Evolutionary conservation across 1,284 basidiomycete species (phyloP).

Genomic region (Afroboletus lepidellus): DNA sequence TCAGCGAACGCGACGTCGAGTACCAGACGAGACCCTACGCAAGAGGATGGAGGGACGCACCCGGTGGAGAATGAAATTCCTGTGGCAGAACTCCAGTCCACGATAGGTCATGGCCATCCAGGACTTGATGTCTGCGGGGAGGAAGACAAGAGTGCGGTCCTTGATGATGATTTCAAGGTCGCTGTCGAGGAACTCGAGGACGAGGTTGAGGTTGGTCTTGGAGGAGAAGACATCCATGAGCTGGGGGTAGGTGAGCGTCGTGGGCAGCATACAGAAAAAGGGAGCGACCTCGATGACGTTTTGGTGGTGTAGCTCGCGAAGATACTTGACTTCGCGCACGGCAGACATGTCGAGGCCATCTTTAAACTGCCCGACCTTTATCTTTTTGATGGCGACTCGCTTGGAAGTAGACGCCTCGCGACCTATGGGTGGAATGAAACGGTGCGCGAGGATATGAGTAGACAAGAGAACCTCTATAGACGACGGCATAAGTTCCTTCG

Average conservation of each 20-base stretch:
- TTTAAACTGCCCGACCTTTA: slow-evolving; percentile 95
- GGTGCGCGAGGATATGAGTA: background rate
- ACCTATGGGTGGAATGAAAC: slow-evolving; percentile 40
- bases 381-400: slow-evolving; percentile 97
- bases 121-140: slow-evolving; percentile 95
- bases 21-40: slow-evolving; percentile 8
- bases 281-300: slow-evolving; percentile 85
- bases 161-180: slow-evolving; percentile 98
- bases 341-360: slow-evolving; percentile 99
- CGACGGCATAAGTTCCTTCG: slow-evolving; percentile 97
- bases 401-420: slow-evolving; percentile 67
- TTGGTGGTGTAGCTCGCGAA: slow-evolving; percentile 90
- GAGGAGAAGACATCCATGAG: slow-evolving; percentile 96
- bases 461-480: slow-evolving; percentile 77
- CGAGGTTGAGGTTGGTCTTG: slow-evolving; percentile 95
- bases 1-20: slow-evolving; percentile 12
- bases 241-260: slow-evolving; percentile 41
- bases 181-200: slow-evolving; percentile 96
- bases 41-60: slow-evolving; percentile 42
- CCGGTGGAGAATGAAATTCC: slow-evolving; percentile 91
- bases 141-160: slow-evolving; percentile 87
- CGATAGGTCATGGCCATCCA: slow-evolving; percentile 99
- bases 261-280: background rate
- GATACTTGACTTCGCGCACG: slow-evolving; percentile 95
- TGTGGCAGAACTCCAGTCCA: slow-evolving; percentile 95